Percentiles rank a stretch among this genome's conserved stretches.
phyloP scores from a whole-genome alignment of 176 grass and related monocot genomes.

The Oryza rufipogon region DNA sequence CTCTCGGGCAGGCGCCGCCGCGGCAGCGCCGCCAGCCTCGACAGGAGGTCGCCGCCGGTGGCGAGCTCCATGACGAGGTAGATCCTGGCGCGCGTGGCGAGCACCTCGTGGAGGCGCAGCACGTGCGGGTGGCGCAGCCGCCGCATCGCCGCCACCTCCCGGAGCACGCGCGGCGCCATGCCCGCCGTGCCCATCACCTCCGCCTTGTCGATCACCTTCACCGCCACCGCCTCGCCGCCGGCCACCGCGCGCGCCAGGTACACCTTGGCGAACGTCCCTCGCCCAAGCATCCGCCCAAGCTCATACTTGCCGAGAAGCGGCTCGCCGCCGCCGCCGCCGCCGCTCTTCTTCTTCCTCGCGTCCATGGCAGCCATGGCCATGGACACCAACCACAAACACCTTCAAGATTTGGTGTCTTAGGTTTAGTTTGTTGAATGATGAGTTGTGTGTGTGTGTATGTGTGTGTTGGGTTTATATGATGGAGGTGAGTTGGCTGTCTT shows the following conservation, averaged over 20 bases:
- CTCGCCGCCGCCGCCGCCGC: constrained; percentile 1
- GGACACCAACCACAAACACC: constrained; percentile 21
- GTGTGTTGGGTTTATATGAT: constrained; percentile 40
- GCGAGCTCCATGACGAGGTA: constrained; percentile 90
- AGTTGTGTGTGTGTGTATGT: not conserved
- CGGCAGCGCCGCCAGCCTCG: constrained; percentile 43
- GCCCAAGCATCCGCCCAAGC: constrained; percentile 63
- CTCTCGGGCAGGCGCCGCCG: constrained; percentile 50
- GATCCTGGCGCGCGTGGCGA: constrained; percentile 64
- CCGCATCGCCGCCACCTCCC: constrained; percentile 75
- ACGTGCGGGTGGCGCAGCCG: constrained; percentile 77
- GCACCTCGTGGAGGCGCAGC: constrained; percentile 76
- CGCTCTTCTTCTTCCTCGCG: constrained; percentile 15
- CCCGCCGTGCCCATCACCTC: constrained; percentile 42
- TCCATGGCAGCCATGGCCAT: constrained; percentile 28
- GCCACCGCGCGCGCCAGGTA: constrained; percentile 64
- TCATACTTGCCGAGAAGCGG: constrained; percentile 80
- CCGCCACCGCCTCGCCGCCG: constrained; percentile 55
- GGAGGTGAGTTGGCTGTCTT: not conserved
- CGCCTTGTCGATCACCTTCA: constrained; percentile 85
- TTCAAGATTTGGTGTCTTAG: not conserved
- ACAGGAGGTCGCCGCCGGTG: constrained; percentile 56
- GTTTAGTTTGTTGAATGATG: not conserved
- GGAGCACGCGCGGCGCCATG: constrained; percentile 54
- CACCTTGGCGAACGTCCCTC: constrained; percentile 90